A percentile compares a stretch with the other conserved stretches of the same genome.
phyloP scores from a whole-genome alignment of 306 rosid species.

The Castanea sativa region DNA sequence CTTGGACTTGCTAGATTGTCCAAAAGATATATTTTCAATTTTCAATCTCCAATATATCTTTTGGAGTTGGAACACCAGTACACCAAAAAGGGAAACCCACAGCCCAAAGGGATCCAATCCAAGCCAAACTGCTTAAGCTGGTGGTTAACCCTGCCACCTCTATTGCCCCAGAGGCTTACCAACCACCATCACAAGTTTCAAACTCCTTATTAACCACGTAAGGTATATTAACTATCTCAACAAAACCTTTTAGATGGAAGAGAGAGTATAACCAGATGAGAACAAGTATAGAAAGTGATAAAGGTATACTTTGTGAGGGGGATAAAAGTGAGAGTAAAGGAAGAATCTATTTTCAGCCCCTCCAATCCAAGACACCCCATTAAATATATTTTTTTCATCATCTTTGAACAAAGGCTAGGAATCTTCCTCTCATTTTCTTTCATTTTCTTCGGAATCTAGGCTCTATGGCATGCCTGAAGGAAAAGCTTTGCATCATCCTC shows the following conservation, averaged over 20 bases:
- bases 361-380: conserved; percentile 17
- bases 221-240: conserved; percentile 31
- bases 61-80: not conserved
- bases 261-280: conserved; percentile 2
- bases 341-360: conserved; percentile 71
- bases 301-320: conserved; percentile 45
- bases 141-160: not conserved
- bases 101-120: not conserved
- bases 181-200: not conserved
- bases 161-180: not conserved
- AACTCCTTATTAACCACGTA: conserved; percentile 28
- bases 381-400: conserved; percentile 14
- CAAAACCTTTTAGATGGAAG: conserved; percentile 1
- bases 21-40: not conserved
- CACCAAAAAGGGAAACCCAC: not conserved
- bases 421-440: conserved; percentile 35
- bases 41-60: not conserved
- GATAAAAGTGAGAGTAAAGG: conserved; percentile 53
- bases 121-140: not conserved
- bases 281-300: conserved; percentile 25
- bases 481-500: conserved; percentile 50
- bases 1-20: not conserved
- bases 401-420: conserved; percentile 58
- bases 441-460: conserved; percentile 36
- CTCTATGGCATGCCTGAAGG: conserved; percentile 43